Evolutionary conservation across 148 eudicot species (phyloP), one percentile per base, ranked within the genome.

Genomic region (Rhododendron molle): DNA sequence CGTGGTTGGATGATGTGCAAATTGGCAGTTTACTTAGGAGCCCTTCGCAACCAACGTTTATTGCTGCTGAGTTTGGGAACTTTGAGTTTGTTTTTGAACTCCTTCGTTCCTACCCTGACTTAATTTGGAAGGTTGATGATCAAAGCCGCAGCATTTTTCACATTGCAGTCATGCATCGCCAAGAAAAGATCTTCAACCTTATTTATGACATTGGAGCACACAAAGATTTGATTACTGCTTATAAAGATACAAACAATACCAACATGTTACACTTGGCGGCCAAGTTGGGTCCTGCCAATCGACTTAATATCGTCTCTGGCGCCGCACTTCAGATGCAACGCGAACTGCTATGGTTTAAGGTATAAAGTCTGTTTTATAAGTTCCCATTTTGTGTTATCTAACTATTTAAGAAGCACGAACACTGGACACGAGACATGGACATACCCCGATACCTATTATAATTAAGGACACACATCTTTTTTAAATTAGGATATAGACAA

Each of bases 271-370:
- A 91, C 81, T 87, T 91, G 72, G 93, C 92, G 4, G 87, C 81
- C 54, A 87, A 58, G 65, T 76, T 87, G 32, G 87, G 90, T 7
- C 89, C 90, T 52, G 46, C 78, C 20, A 44, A 87, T 44, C 85
- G 87, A 28, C 93, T 91, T 5, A 87, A 81, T 40, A 46, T 73
- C 3, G 87, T 90, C 1, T 89, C 93, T 3, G 93, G 93, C 0
- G 91, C 90, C 1, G 92, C 93, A 47, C 84, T 88, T 9, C 93
- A 91, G 78, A 90, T 91, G 90, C 93, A 91, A 80, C 82, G 88
- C 1, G 91, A 91, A 38, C 78, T 91, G 43, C 28, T 85, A 21
- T 91, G 93, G 93, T 91, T 80, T 10, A 85, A 87, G 92, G 93
- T 91, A 21, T 46, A 9, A 62, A n/a, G 47, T 43, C 40, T 16